Evolutionary conservation across 2,329 filamentous ascomycete genomes (phyloP).

Genomic region (Verticillium nonalfalfae): DNA sequence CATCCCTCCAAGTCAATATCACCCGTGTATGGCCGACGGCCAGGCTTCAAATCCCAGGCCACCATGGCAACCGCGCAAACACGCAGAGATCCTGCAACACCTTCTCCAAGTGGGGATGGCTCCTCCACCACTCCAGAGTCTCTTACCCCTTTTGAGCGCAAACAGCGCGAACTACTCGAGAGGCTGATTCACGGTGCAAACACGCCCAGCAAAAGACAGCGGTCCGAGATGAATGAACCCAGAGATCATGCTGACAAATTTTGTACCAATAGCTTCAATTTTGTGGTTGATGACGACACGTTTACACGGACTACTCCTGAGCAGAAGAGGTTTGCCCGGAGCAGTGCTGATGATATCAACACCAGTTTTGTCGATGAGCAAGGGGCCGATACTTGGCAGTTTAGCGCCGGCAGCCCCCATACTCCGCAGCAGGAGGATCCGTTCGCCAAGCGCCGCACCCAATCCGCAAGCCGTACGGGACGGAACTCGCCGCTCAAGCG

Average conservation of each 20-base stretch:
- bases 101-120: constrained; percentile 12
- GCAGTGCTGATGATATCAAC: constrained; percentile 54
- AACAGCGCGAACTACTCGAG: constrained; percentile 30
- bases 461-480: constrained; percentile 30
- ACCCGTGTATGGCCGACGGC: background rate
- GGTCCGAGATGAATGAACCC: background rate
- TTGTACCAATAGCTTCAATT: constrained; percentile 40
- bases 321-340: constrained; percentile 36
- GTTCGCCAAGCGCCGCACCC: constrained; percentile 26
- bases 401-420: constrained; percentile 39
- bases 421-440: constrained; percentile 15
- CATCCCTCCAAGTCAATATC: background rate
- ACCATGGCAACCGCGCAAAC: background rate
- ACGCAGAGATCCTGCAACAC: background rate
- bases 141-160: constrained; percentile 30
- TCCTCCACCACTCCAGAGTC: constrained; percentile 7
- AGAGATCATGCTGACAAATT: constrained; percentile 23
- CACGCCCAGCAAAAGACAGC: constrained; percentile 6
- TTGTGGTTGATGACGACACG: constrained; percentile 36
- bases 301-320: constrained; percentile 27
- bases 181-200: constrained; percentile 25
- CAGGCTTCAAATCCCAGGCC: background rate
- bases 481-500: constrained; percentile 31
- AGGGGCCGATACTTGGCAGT: constrained; percentile 37
- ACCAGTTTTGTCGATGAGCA: constrained; percentile 52